Evolutionary conservation across 345 rosid species (phyloP), one percentile per base, ranked within the genome.

Genomic region (Barbarea vulgaris): DNA sequence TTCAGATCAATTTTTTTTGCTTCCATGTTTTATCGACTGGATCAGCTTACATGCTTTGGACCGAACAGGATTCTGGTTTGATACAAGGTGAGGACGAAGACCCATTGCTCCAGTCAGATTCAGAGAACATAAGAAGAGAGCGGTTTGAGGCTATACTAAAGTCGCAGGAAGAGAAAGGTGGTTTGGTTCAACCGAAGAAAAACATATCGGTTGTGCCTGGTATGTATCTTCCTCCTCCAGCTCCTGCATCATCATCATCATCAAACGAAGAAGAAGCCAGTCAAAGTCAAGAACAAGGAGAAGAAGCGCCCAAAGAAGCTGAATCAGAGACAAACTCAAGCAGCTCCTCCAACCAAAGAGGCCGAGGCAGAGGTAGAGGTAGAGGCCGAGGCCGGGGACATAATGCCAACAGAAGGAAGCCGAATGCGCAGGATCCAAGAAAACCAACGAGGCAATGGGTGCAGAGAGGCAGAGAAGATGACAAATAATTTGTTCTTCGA

Each of bases 121-220:
- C 77, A 0, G 96, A 91, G 85, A 83, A 77, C 9, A 48, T 36
- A 1, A 86, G 96, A 82, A 87, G 89, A 84, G 82, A 85, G 80
- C 86, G 83, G 59, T 88, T 86, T 68, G 93, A 91, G 72, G 72
- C 87, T 42, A 64, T 83, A 69, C 34, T 79, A 42, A 89, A 85
- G 79, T 57, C 72, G 9, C 98, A 93, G 72, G 77, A 87, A 80
- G 96, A 86, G 57, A 87, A 72, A 7, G 80, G 85, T 8, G 94
- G 97, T 63, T 47, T 91, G 56, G 88, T 89, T 62, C 91, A 91
- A 77, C 87, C 83, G 9, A 87, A 85, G 79, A 84, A 70, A 64
- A 83, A 79, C 59, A 41, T 85, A 36, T 81, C 80, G 1, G 91
- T 91, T 48, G 75, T 82, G 71, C 94, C 97, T 3, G 94, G 93